phyloP scores from a whole-genome alignment of 768 basidiomycete genomes.

The Termitomyces titanicus region DNA sequence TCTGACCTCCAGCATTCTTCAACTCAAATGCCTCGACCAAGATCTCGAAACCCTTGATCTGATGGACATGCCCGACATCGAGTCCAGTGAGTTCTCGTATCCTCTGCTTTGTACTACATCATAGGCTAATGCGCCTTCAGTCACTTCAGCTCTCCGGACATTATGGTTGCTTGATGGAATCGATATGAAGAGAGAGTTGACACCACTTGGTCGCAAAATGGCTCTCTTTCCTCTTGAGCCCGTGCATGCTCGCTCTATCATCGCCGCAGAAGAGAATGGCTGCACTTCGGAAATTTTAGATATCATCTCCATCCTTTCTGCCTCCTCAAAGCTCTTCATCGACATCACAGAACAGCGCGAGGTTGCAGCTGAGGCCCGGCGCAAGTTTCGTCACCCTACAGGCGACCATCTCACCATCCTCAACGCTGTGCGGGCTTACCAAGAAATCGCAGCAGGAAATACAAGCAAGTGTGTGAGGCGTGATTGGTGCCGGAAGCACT shows the following conservation, averaged over 20 bases:
- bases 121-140: slow-evolving; percentile 27
- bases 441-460: slow-evolving; percentile 49
- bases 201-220: slow-evolving; percentile 77
- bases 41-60: slow-evolving; percentile 80
- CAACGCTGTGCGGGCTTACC: slow-evolving; percentile 80
- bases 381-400: slow-evolving; percentile 75
- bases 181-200: slow-evolving; percentile 60
- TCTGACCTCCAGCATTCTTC: slow-evolving; percentile 77
- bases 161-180: slow-evolving; percentile 83
- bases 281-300: slow-evolving; percentile 81
- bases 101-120: not conserved
- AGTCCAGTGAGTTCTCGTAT: slow-evolving; percentile 57
- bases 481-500: slow-evolving; percentile 86
- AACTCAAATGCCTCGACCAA: slow-evolving; percentile 81
- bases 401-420: slow-evolving; percentile 93
- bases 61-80: slow-evolving; percentile 81
- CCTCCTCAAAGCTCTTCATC: slow-evolving; percentile 78
- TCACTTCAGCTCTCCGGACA: slow-evolving; percentile 59
- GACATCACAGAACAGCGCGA: slow-evolving; percentile 77
- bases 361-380: slow-evolving; percentile 60
- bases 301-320: slow-evolving; percentile 80
- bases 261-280: slow-evolving; percentile 69
- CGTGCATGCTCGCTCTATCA: slow-evolving; percentile 67
- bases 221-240: slow-evolving; percentile 93
- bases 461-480: slow-evolving; percentile 45